phyloP scores from a whole-genome alignment of 768 basidiomycete genomes.

The Xerocomellus intermedius region DNA sequence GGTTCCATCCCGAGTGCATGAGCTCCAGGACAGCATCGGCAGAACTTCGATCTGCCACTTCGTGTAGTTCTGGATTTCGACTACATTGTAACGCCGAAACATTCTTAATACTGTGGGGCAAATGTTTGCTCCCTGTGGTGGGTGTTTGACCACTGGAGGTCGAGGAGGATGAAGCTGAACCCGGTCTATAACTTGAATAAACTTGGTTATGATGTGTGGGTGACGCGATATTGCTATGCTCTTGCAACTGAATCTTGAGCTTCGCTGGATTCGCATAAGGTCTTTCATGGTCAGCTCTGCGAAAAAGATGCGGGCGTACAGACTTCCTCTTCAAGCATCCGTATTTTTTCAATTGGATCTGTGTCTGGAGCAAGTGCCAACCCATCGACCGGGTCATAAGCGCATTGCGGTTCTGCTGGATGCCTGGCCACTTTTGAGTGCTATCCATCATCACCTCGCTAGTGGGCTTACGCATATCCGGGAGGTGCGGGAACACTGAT shows the following conservation, averaged over 20 bases:
- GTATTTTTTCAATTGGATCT: conserved; percentile 78
- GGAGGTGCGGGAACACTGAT: conserved; percentile 83
- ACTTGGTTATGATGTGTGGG: conserved; percentile 16
- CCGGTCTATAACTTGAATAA: conserved; percentile 13
- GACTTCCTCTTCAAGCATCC: conserved; percentile 74
- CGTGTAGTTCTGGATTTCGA: conserved; percentile 50
- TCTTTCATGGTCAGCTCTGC: conserved; percentile 1
- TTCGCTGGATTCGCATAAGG: conserved; percentile 43
- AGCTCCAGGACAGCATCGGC: conserved; percentile 62
- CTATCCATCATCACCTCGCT: not conserved
- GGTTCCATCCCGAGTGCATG: conserved; percentile 78
- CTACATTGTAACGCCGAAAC: conserved; percentile 33
- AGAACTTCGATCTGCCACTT: conserved; percentile 37
- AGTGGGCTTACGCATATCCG: conserved; percentile 68
- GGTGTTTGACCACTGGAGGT: conserved; percentile 15
- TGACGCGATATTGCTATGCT: conserved; percentile 42
- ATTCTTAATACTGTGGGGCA: not conserved
- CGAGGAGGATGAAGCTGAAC: conserved; percentile 24
- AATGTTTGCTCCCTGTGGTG: conserved; percentile 4
- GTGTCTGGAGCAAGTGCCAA: conserved; percentile 71
- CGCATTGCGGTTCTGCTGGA: conserved; percentile 81
- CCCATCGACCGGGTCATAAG: conserved; percentile 85
- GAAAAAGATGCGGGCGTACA: conserved; percentile 40
- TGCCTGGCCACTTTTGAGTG: conserved; percentile 47
- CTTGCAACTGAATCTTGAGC: conserved; percentile 61